Conservation (phyloP, 768 basidiomycete genomes). For the Xerocomellus intermedius region DNA sequence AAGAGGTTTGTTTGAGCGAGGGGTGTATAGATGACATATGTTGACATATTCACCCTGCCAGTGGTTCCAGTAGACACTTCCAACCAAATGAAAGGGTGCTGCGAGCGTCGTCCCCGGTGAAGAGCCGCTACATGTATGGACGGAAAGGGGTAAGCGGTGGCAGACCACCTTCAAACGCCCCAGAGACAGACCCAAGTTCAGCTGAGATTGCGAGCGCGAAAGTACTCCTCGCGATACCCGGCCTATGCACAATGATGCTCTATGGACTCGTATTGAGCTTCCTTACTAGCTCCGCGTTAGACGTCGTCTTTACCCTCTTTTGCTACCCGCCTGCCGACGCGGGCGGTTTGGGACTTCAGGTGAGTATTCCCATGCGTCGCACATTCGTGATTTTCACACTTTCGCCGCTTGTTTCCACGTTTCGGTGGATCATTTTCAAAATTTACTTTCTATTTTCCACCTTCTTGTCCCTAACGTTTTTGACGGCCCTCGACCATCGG, state of each 20-base stretch:
- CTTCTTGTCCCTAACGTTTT: neutral
- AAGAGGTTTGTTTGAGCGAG: no score
- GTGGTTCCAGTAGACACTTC: no score
- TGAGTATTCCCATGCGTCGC: constrained; percentile 16
- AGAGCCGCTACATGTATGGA: no score
- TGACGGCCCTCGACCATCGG: constrained; percentile 53
- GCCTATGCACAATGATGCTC: constrained; percentile 47
- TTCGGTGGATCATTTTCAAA: neutral
- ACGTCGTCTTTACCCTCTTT: constrained; percentile 61
- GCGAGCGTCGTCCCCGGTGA: no score
- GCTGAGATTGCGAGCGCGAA: constrained; percentile 21
- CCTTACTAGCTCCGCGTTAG: constrained; percentile 53
- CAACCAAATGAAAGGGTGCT: no score
- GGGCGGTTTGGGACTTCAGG: constrained; percentile 57
- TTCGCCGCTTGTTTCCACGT: neutral
- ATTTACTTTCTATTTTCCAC: neutral
- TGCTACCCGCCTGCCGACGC: constrained; percentile 53
- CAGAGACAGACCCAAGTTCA: no score
- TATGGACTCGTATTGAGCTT: constrained; percentile 51
- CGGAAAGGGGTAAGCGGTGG: no score
- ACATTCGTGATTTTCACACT: no score
- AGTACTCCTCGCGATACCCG: constrained; percentile 45
- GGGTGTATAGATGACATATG: no score
- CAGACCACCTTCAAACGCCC: no score
- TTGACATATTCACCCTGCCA: no score